These are phyloP conservation scores for Arctium lappa DNA, from an alignment of 129 eudicot genomes.

Conservation along the genomic window DNA sequence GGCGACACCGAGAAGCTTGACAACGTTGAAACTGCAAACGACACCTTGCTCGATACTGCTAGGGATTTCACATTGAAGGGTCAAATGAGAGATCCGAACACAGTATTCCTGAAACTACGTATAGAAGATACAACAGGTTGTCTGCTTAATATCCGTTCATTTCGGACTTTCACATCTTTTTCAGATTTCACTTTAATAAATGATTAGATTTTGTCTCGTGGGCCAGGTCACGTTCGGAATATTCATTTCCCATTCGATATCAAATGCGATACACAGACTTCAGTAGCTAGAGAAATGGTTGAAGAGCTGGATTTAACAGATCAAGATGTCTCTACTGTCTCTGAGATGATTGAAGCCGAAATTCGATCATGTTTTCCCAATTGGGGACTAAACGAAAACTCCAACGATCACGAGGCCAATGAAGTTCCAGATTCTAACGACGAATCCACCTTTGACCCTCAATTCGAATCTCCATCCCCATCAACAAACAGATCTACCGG, in stretches of 20 bases:
- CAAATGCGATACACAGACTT: constrained; percentile 42
- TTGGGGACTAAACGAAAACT: constrained; percentile 51
- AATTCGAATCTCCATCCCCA: constrained; percentile 38
- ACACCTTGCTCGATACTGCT: constrained; percentile 38
- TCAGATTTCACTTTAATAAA: neutral
- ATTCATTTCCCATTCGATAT: constrained; percentile 56
- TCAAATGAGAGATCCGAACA: constrained; percentile 67
- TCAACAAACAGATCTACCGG: constrained; percentile 26
- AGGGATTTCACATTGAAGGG: constrained; percentile 67
- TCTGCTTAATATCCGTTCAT: neutral
- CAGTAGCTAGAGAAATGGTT: constrained; percentile 65
- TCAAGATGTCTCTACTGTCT: constrained; percentile 47
- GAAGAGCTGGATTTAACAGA: constrained; percentile 56
- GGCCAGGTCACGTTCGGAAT: constrained; percentile 45
- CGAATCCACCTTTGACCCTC: constrained; percentile 27
- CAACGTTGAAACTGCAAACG: constrained; percentile 4
- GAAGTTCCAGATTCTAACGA: constrained; percentile 32
- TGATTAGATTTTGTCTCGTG: constrained; percentile 14
- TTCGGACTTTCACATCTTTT: neutral
- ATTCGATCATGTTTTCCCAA: constrained; percentile 62
- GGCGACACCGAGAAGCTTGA: constrained; percentile 19
- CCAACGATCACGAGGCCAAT: constrained; percentile 13
- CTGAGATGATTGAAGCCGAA: constrained; percentile 71
- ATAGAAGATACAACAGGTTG: constrained; percentile 76
- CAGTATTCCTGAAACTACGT: constrained; percentile 69